Base-by-base conservation (phyloP, 768 basidiomycete genomes). In the Pleurotus citrinopileatus region DNA sequence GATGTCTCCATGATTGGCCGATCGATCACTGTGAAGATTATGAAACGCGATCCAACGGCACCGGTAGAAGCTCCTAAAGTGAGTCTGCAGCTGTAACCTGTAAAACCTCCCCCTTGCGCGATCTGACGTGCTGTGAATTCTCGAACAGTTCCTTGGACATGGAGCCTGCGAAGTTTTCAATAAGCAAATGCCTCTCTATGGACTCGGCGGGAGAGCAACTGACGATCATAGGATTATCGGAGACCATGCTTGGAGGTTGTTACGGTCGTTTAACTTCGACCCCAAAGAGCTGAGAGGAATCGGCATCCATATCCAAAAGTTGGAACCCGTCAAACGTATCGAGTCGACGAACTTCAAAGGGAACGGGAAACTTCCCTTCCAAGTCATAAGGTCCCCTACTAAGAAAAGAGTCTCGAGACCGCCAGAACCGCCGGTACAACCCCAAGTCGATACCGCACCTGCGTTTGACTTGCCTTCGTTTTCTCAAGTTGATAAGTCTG, bases 21-120 rank as follows among this genome's bases (percentile, higher is more conserved):
- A 4, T 81, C 82, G 29, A 68, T 98, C 34, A 93, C 91, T 0
- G 69, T 98, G 59, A 97, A 96, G 68, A 72, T 98, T 60, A 86
- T 97, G 87, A 88, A 86, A 61, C 81, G 96, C 19, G 86, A 91
- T 66, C 84, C 90, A 1, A 80, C 78, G 42, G 93, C 96, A 1
- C 94, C 97, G 0, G 74, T 89, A 12, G 97, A 98, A 61, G 79
- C 89, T 19, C 88, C 96, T 0, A 98, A 99, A 79, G 93, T 93
- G 57, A 32, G 71, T 62, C 4, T 48, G 15, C 10, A n/a, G n/a
- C 12, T 42, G 5, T 10, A 28, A 12, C 25, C 37, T 34, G 7
- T 47, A 13, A 15, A 7, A 15, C 15, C 32, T 7, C 32, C 7
- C 32, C 32, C 32, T 34, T 34, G 15, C 15, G 7, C 32, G n/a